These are phyloP conservation scores for Bromus sterilis DNA, from an alignment of 176 grass and related monocot species.

Conservation along the genomic window DNA sequence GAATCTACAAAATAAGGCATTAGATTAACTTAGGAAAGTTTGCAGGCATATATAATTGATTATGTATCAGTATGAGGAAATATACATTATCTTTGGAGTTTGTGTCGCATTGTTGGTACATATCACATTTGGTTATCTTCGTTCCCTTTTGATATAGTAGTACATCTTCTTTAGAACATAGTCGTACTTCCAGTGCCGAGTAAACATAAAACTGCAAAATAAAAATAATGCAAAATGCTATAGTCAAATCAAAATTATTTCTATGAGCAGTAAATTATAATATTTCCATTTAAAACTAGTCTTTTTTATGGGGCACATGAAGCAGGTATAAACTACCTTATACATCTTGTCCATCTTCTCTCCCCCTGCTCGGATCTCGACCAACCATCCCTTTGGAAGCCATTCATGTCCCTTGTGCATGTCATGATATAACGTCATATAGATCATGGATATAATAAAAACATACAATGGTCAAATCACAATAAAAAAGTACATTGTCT, in stretches of 20 bases:
- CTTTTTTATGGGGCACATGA: neutral
- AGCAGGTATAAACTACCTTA: slow-evolving; percentile 24
- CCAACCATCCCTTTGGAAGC: slow-evolving; percentile 20
- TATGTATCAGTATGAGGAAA: neutral
- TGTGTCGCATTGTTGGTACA: slow-evolving; percentile 16
- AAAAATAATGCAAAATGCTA: neutral
- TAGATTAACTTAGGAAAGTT: neutral
- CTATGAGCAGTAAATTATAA: neutral
- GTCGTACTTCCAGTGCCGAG: neutral
- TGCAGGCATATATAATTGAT: neutral
- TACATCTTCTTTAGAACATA: slow-evolving; percentile 34
- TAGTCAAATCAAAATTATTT: neutral
- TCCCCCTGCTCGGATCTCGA: slow-evolving; percentile 33
- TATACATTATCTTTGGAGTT: slow-evolving; percentile 1
- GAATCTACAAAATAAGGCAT: slow-evolving; percentile 14
- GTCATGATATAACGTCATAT: neutral
- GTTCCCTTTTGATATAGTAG: slow-evolving; percentile 13
- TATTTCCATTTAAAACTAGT: neutral
- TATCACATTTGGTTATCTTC: neutral
- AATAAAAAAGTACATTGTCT: no score
- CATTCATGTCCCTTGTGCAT: neutral
- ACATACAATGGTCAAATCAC: no score
- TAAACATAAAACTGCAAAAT: slow-evolving; percentile 29
- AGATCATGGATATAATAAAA: neutral
- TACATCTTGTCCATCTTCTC: slow-evolving; percentile 34